phyloP scores from a whole-genome alignment of 2,329 filamentous ascomycete species.

The Beauveria bassiana region DNA sequence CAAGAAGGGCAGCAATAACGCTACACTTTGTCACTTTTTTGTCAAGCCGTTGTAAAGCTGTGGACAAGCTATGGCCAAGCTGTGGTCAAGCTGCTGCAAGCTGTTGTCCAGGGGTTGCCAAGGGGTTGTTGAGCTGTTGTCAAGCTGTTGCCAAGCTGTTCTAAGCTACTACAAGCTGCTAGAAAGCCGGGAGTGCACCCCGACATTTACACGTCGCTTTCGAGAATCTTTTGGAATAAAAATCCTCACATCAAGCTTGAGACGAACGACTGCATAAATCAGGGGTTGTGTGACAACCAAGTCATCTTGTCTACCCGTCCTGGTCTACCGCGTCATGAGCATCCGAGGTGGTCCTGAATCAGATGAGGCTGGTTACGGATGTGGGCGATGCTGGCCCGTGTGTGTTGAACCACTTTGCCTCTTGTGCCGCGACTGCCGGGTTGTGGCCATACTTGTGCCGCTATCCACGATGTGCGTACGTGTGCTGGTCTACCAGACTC shows the following conservation, averaged over 20 bases:
- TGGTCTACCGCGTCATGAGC: not conserved
- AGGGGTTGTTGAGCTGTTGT: too few relatives aligned
- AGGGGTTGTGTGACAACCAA: not conserved
- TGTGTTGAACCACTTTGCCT: not conserved
- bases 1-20: too few relatives aligned
- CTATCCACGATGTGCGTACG: not conserved
- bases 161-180: too few relatives aligned
- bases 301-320: not conserved
- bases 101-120: too few relatives aligned
- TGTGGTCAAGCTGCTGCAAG: too few relatives aligned
- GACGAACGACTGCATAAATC: not conserved
- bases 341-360: not conserved
- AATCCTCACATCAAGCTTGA: not conserved
- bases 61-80: too few relatives aligned
- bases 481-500: not conserved
- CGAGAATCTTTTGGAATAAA: too few relatives aligned
- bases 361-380: slow-evolving; percentile 1
- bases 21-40: too few relatives aligned
- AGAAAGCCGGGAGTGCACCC: too few relatives aligned
- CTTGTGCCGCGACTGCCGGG: slow-evolving; percentile 3
- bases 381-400: not conserved
- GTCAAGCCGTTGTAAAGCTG: too few relatives aligned
- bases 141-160: not conserved
- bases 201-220: not conserved
- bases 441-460: slow-evolving; percentile 4